Conservation (phyloP, 345 rosid species). For the Sisymbrium irio region DNA sequence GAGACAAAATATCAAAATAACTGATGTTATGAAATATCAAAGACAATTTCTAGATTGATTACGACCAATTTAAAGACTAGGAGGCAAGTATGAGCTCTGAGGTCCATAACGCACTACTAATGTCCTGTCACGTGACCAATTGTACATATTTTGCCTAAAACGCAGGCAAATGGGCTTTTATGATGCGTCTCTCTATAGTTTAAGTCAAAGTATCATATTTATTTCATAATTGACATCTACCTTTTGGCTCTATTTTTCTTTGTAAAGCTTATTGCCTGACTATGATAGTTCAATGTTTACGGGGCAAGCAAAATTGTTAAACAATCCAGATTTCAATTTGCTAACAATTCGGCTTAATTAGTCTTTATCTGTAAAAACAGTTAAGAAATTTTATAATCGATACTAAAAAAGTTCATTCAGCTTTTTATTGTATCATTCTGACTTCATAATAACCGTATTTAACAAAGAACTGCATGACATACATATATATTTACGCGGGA, state of each 20-base stretch:
- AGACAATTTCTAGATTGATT: background rate
- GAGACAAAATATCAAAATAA: background rate
- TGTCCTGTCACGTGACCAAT: constrained; percentile 9
- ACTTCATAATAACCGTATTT: background rate
- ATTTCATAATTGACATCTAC: constrained; percentile 1
- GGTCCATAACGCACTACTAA: constrained; percentile 3
- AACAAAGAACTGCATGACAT: background rate
- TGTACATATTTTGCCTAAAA: constrained; percentile 8
- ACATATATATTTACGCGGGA: background rate
- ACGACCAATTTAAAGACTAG: background rate
- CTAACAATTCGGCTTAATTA: too few species aligned
- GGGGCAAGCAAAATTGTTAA: too few species aligned
- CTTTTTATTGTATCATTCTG: background rate
- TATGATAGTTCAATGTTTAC: background rate
- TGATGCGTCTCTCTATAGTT: background rate
- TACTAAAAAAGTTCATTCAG: too few species aligned
- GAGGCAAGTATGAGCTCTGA: background rate
- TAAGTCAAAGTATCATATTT: constrained; percentile 8
- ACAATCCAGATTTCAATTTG: background rate
- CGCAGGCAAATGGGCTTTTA: constrained; percentile 14
- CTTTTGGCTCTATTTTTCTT: background rate
- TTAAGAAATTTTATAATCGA: too few species aligned
- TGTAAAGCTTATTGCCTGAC: background rate
- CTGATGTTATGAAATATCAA: background rate
- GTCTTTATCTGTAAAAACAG: too few species aligned